Conservation (phyloP, 208 protist species). For the Zelonia costaricensis region DNA sequence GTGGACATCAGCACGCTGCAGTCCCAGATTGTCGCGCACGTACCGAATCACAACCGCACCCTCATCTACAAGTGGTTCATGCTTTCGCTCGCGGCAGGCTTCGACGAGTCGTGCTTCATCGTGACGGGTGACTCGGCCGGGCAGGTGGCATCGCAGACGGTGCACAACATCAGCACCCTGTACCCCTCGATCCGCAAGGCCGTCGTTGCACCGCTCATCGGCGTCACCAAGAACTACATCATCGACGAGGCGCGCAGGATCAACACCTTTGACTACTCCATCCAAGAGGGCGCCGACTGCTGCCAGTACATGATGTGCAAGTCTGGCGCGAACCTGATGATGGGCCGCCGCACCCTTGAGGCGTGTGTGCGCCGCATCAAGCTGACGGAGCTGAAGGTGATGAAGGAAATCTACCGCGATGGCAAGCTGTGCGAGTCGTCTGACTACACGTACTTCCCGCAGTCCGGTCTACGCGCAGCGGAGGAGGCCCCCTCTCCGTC, state of each 20-base stretch:
- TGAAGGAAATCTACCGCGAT: conserved; percentile 56
- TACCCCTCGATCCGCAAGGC: conserved; percentile 70
- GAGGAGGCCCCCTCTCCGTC: conserved; percentile 12
- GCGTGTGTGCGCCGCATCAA: conserved; percentile 55
- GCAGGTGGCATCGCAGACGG: conserved; percentile 86
- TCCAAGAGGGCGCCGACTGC: conserved; percentile 82
- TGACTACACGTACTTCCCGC: conserved; percentile 41
- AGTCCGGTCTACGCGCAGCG: conserved; percentile 33
- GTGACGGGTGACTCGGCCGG: conserved; percentile 76
- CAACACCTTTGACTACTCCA: conserved; percentile 70
- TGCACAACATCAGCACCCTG: conserved; percentile 80
- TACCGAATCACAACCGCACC: conserved; percentile 78
- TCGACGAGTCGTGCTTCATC: conserved; percentile 66
- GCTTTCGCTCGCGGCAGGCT: conserved; percentile 62
- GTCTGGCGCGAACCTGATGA: conserved; percentile 73
- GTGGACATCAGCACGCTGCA: conserved; percentile 86
- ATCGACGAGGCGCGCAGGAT: conserved; percentile 70
- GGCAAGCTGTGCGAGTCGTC: conserved; percentile 44
- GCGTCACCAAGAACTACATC: conserved; percentile 68
- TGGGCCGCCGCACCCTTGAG: conserved; percentile 56
- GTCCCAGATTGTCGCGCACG: conserved; percentile 78
- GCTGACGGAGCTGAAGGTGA: conserved; percentile 60
- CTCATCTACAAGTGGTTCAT: conserved; percentile 91
- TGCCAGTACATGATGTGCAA: conserved; percentile 93
- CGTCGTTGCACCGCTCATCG: conserved; percentile 69